Percentiles rank a stretch among this genome's conserved stretches.
Evolutionary conservation across 2,329 filamentous ascomycete species (phyloP).

Genomic region (Ilyonectria robusta): DNA sequence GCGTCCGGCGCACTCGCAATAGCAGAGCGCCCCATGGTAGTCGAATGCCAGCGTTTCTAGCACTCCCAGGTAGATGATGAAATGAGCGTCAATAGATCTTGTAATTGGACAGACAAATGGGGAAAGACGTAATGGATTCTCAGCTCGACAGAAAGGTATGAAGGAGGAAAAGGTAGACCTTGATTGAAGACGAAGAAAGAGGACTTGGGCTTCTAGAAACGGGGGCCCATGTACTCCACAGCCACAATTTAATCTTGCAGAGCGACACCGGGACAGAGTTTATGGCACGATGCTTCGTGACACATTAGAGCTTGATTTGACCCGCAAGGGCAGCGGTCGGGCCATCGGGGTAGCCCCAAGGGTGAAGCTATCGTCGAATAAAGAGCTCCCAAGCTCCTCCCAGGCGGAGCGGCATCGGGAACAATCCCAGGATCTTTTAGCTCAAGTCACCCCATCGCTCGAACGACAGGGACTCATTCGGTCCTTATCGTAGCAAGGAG

Average conservation of each 20-base stretch:
- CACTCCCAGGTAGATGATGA: not conserved
- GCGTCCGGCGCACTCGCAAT: not conserved
- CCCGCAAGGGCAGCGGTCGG: not conserved
- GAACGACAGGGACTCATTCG: not conserved
- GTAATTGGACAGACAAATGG: not conserved
- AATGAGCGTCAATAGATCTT: not conserved
- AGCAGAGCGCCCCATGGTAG: not conserved
- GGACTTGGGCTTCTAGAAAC: not conserved
- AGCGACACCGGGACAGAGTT: not conserved
- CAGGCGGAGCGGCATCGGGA: not conserved
- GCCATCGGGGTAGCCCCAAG: not conserved
- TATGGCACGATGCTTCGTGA: not conserved
- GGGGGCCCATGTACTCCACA: not conserved
- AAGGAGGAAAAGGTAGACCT: not conserved
- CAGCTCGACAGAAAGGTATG: not conserved
- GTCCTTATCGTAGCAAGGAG: not conserved
- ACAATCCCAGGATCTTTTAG: not conserved
- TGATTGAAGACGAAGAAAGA: not conserved
- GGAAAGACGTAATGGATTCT: not conserved
- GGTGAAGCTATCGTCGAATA: slow-evolving; percentile 10
- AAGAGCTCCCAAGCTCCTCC: not conserved
- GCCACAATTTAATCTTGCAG: not conserved
- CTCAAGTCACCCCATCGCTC: too few species aligned
- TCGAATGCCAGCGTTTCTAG: too few species aligned
- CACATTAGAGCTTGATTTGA: not conserved